A percentile compares a stretch with the other conserved stretches of the same genome.
These are phyloP conservation scores for Naegleria fowleri DNA, from an alignment of 208 protist genomes.

Conservation along the genomic window DNA sequence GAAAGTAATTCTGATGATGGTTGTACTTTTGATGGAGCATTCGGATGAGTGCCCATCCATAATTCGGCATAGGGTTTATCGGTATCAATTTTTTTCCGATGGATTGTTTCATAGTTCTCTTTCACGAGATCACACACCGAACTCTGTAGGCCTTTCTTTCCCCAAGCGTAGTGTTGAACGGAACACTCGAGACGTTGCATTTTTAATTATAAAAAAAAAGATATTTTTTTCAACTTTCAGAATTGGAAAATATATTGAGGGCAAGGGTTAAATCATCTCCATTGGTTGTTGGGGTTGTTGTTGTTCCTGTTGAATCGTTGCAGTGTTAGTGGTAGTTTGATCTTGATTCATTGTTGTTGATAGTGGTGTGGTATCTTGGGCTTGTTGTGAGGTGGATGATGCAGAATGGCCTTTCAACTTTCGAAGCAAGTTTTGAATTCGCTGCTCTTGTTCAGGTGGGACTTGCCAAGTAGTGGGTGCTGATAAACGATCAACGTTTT, in stretches of 20 bases:
- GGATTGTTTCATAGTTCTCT: neutral
- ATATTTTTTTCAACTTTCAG: too few species aligned
- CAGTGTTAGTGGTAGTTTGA: too few species aligned
- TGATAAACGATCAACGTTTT: neutral
- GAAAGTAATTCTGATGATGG: neutral
- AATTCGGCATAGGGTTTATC: constrained; percentile 9
- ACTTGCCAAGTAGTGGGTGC: neutral
- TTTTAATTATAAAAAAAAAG: too few species aligned
- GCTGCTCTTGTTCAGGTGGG: neutral
- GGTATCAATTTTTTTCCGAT: neutral
- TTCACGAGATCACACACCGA: neutral
- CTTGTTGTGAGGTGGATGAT: too few species aligned
- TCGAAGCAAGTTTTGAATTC: neutral
- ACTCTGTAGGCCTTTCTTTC: neutral
- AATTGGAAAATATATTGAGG: too few species aligned
- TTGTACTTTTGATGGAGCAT: neutral
- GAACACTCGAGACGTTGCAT: neutral
- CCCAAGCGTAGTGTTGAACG: neutral
- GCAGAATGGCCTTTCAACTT: neutral
- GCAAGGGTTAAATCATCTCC: too few species aligned
- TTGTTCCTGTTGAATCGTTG: too few species aligned
- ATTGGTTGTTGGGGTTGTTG: too few species aligned
- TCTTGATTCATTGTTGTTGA: too few species aligned
- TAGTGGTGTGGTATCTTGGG: too few species aligned
- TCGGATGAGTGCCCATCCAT: constrained; percentile 28